A percentile compares a stretch with the other conserved stretches of the same genome.
Conservation (phyloP, 1,139 yeast species). For the Kurtzmaniella quercitrusa region DNA sequence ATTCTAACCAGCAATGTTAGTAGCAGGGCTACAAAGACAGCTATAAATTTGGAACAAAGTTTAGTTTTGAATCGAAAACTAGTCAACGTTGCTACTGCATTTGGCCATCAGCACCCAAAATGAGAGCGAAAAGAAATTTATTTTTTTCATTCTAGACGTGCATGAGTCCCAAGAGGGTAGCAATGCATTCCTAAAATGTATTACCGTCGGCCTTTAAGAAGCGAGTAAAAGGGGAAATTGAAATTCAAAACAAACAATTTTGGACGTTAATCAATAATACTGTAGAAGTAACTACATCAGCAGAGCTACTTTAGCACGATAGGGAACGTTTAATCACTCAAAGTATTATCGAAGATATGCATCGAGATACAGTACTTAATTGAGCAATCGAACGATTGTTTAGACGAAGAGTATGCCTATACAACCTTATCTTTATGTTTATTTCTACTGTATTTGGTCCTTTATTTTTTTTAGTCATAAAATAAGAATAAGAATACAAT, state of each 20-base stretch:
- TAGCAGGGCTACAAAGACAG: neutral
- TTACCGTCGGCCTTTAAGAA: neutral
- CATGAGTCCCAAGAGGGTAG: neutral
- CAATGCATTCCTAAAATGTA: neutral
- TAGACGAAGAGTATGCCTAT: neutral
- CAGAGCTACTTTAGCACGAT: too few species aligned
- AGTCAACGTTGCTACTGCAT: neutral
- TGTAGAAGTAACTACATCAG: neutral
- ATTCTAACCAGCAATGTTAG: neutral
- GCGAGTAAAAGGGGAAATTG: neutral
- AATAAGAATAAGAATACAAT: neutral
- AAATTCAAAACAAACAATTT: neutral
- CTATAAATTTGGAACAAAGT: neutral
- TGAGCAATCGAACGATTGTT: neutral
- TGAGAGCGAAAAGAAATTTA: neutral
- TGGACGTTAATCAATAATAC: neutral
- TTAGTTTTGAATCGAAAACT: neutral
- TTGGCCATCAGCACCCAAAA: neutral
- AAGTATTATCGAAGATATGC: too few species aligned
- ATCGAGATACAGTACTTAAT: neutral
- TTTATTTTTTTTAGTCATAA: neutral
- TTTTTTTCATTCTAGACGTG: neutral
- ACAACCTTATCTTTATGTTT: neutral
- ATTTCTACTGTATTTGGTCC: neutral
- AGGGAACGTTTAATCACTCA: too few species aligned